Evolutionary conservation across 768 basidiomycete species (phyloP).

Genomic region (Russula emetica): DNA sequence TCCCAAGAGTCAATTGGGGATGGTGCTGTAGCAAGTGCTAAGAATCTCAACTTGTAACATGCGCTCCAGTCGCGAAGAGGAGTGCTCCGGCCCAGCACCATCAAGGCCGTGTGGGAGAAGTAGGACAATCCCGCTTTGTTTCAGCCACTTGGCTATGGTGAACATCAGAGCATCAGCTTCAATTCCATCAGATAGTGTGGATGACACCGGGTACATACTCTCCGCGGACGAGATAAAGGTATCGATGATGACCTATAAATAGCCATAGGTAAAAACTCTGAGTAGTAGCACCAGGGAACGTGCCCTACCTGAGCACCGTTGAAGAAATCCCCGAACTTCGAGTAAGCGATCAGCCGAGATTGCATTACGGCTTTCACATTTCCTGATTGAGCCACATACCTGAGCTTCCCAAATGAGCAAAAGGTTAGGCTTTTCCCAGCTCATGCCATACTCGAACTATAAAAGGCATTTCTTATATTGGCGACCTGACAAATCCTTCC

Average conservation of each 20-base stretch:
- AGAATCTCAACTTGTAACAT: constrained; percentile 67
- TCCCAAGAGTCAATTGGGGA: constrained; percentile 8
- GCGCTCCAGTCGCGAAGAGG: constrained; percentile 80
- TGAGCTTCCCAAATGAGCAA: constrained; percentile 93
- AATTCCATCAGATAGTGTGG: constrained; percentile 5
- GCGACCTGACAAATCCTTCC: background rate
- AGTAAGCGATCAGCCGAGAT: constrained; percentile 10
- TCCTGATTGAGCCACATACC: constrained; percentile 37
- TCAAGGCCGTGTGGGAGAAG: constrained; percentile 88
- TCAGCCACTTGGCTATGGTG: constrained; percentile 80
- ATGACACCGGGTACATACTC: constrained; percentile 46
- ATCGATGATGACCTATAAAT: constrained; percentile 74
- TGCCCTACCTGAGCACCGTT: constrained; percentile 70
- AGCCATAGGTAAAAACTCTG: background rate
- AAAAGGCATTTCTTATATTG: background rate
- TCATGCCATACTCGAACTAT: constrained; percentile 86
- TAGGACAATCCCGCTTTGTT: constrained; percentile 83
- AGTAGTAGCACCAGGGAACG: background rate
- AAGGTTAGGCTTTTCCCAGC: constrained; percentile 80
- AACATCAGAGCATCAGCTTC: constrained; percentile 9
- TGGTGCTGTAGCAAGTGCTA: background rate
- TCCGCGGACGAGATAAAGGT: constrained; percentile 83
- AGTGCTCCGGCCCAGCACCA: constrained; percentile 92
- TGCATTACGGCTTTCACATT: background rate
- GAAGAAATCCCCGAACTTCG: constrained; percentile 86